phyloP scores from a whole-genome alignment of 2,329 filamentous ascomycete species.

The Pleomassaria siparia region DNA sequence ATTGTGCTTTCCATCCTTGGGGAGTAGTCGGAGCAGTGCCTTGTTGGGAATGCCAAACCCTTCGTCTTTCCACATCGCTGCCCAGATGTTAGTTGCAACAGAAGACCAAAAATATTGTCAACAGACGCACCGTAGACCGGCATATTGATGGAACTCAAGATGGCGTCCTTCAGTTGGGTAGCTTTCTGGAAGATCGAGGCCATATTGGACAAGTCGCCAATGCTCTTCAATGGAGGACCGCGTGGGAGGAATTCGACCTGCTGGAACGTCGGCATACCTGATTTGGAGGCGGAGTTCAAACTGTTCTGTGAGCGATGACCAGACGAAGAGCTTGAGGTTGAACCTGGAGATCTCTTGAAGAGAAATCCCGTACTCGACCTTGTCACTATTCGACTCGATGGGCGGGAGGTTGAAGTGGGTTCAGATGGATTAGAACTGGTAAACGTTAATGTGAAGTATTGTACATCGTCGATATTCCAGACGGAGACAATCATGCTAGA shows the following conservation, averaged over 20 bases:
- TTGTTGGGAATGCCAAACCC: slow-evolving; percentile 73
- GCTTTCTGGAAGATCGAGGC: slow-evolving; percentile 73
- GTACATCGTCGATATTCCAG: slow-evolving; percentile 68
- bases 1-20: slow-evolving; percentile 41
- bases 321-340: slow-evolving; percentile 45
- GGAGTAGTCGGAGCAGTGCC: slow-evolving; percentile 53
- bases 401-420: slow-evolving; percentile 12
- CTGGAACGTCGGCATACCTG: slow-evolving; percentile 58
- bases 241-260: slow-evolving; percentile 66
- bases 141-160: slow-evolving; percentile 73
- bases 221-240: slow-evolving; percentile 61
- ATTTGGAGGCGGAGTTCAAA: slow-evolving; percentile 42
- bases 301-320: slow-evolving; percentile 30
- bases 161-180: slow-evolving; percentile 72
- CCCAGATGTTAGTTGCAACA: slow-evolving; percentile 6
- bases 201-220: slow-evolving; percentile 53
- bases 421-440: slow-evolving; percentile 55
- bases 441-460: slow-evolving; percentile 75
- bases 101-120: background rate
- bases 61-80: slow-evolving; percentile 76
- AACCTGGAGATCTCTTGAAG: slow-evolving; percentile 38
- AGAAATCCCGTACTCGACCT: slow-evolving; percentile 39
- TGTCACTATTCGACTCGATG: slow-evolving; percentile 46
- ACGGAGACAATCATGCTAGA: slow-evolving; percentile 77
- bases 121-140: slow-evolving; percentile 60